Evolutionary conservation across 345 rosid genomes (phyloP), one percentile per base, ranked within the genome.

Genomic region (Eutrema heterophyllum): DNA sequence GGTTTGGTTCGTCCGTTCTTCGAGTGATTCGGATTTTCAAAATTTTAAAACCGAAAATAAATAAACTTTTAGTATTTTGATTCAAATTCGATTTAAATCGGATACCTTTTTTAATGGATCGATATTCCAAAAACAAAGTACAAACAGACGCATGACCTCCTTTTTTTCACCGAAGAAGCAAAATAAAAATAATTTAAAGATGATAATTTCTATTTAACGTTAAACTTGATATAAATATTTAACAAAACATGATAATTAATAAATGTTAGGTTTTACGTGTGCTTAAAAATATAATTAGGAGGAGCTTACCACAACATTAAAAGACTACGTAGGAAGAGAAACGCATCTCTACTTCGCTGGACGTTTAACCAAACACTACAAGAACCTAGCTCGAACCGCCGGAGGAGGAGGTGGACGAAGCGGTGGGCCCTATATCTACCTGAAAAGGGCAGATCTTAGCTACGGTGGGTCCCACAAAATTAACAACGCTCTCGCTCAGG

Each of bases 391-490:
- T 59, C 55, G 26, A 32, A 29, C 75, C 14, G 78, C 78, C 1
- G 86, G 88, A 48, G 72, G 75, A 70, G 92, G 24, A 33, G 27
- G 41, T 33, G 61, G 15, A 70, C 91, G 14, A 52, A 6, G 36
- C 18, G 52, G 9, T 67, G 78, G 98, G 32, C 86, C 96, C 4
- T 86, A 89, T 35, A 93, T 93, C 18, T 93, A 86, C 75, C 72
- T 93, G 24, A 93, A 93, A 71, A 83, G 98, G 52, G 97, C 89
- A 70, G 98, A 93, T 78, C 91, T 93, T 13, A 84, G 74, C 81
- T 97, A 91, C 38, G 12, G 77, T 2, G 97, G 97, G 5, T 84
- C 98, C 6, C 96, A 93, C 76, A 91, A 89, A 80, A 84, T 88
- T 63, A 93, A 93, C 72, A 93, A 93, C 56, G 91, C 98, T 16